Base-by-base conservation (phyloP, 208 protist genomes). In the Trypanosoma caninum region DNA sequence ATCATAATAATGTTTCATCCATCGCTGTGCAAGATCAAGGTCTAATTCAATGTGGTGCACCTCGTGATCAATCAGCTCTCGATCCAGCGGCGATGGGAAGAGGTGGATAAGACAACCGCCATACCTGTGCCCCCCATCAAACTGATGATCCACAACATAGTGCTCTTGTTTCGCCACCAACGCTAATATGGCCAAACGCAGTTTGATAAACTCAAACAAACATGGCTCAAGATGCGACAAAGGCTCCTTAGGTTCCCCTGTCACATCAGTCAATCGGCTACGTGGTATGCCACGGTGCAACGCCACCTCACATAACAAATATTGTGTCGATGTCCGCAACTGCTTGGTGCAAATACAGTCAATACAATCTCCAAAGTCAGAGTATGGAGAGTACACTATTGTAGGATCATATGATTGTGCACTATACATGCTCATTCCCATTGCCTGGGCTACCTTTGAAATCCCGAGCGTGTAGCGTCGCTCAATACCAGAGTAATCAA, bases 1-100 rank as follows among this genome's bases (percentile, higher is more conserved):
- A 41, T 91, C 83, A 58, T 88, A 89, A 65, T 94, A 94, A 71
- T 94, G 87, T 60, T 91, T 85, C 80, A 91, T 84, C 82, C 83
- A 94, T 8, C 34, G 60, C 53, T 74, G 62, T 20, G 87, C 87
- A 4, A 94, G 72, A 37, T 94, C 82, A 13, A 88, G 61, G 53
- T 94, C 87, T 14, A 94, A 59, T 48, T 91, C 83, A 41, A 94
- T 76, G 63, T 89, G 82, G 40, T 91, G 69, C 33, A 91, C 80
- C 33, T 91, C 74, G 59, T 91, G 74, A 35, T 91, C 84, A 64
- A 94, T 91, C 33, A 91, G 50, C 57, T 87, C 82, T 1, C 84
- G 87, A 63, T 94, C 82, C 0, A 88, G 59, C 18, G 84, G 80
- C 20, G 81, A 90, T n/a, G 87, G 87, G 50, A 90, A 94, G 22